These are phyloP conservation scores for Ceratocystiopsis sp. DNA, from an alignment of 2,329 filamentous ascomycete genomes.

Conservation along the genomic window DNA sequence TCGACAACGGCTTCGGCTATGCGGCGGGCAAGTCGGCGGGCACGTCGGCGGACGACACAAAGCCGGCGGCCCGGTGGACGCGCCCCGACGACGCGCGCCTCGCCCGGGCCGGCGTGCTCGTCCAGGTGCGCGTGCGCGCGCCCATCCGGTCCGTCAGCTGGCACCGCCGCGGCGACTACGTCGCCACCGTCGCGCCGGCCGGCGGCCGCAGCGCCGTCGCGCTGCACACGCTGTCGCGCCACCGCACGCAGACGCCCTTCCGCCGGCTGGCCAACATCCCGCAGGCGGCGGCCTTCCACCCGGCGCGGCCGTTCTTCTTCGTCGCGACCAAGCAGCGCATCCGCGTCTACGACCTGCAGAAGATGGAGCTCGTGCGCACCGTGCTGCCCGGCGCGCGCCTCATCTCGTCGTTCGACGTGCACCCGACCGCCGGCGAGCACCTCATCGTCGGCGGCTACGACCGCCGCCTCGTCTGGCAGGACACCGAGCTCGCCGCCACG, in stretches of 20 bases:
- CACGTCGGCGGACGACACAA: slow-evolving; percentile 31
- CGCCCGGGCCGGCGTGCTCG: slow-evolving; percentile 60
- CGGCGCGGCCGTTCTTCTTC: slow-evolving; percentile 81
- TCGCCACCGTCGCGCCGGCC: slow-evolving; percentile 74
- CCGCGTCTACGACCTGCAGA: slow-evolving; percentile 82
- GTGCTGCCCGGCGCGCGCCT: slow-evolving; percentile 81
- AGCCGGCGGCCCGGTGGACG: slow-evolving; percentile 63
- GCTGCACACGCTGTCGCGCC: slow-evolving; percentile 89
- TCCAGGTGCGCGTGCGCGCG: slow-evolving; percentile 64
- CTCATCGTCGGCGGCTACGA: slow-evolving; percentile 91
- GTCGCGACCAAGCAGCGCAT: slow-evolving; percentile 90
- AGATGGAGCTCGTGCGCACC: slow-evolving; percentile 82
- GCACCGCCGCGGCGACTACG: slow-evolving; percentile 89
- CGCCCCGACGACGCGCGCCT: slow-evolving; percentile 58
- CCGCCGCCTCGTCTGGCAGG: slow-evolving; percentile 86
- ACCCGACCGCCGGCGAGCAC: slow-evolving; percentile 74
- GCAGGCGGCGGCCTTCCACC: slow-evolving; percentile 89
- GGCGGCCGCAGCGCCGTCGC: slow-evolving; percentile 67
- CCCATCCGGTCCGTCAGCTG: slow-evolving; percentile 78
- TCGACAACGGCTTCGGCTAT: slow-evolving; percentile 88
- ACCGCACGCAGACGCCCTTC: slow-evolving; percentile 90
- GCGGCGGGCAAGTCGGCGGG: slow-evolving; percentile 44
- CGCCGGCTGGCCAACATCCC: slow-evolving; percentile 55
- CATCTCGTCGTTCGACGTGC: slow-evolving; percentile 89
- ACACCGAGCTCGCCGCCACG: slow-evolving; percentile 68